A percentile compares a stretch with the other conserved stretches of the same genome.
Conservation (phyloP, 2,329 filamentous ascomycete species). For the Verticillium nonalfalfae region DNA sequence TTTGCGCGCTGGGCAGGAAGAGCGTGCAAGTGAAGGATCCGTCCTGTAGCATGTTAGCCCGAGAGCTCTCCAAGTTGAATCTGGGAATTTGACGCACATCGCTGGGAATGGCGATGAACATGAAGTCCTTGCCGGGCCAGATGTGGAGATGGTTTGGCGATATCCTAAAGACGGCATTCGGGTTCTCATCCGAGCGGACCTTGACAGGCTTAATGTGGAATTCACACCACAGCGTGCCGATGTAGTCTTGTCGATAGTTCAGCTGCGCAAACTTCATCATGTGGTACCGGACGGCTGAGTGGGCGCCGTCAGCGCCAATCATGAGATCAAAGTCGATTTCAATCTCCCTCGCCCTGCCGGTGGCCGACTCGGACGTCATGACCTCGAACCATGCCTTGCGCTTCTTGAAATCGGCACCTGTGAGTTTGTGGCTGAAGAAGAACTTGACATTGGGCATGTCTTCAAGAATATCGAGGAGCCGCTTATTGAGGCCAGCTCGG, state of each 20-base stretch:
- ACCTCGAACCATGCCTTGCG: conserved; percentile 85
- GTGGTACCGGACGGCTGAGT: conserved; percentile 85
- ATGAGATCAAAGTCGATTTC: conserved; percentile 86
- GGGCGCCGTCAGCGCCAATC: conserved; percentile 90
- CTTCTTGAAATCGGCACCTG: conserved; percentile 74
- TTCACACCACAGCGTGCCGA: conserved; percentile 96
- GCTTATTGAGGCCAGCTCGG: conserved; percentile 73
- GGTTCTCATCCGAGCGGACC: conserved; percentile 29
- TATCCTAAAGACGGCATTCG: conserved; percentile 57
- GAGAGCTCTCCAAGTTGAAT: background rate
- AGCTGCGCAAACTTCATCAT: conserved; percentile 93
- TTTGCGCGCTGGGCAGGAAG: conserved; percentile 72
- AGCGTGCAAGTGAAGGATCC: conserved; percentile 93
- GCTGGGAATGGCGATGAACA: conserved; percentile 96
- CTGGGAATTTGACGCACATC: conserved; percentile 33
- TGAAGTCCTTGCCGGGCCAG: conserved; percentile 88
- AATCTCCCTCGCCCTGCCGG: conserved; percentile 58
- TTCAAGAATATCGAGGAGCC: conserved; percentile 77
- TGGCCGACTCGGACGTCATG: conserved; percentile 20
- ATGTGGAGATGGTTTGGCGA: conserved; percentile 94
- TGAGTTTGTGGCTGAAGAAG: conserved; percentile 90
- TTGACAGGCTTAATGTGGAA: conserved; percentile 65
- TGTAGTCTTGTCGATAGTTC: conserved; percentile 90
- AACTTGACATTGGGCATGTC: conserved; percentile 82
- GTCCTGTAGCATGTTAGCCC: conserved; percentile 44